Evolutionary conservation across 805 yeast species (phyloP).

Genomic region (Barnettozyma salicaria): DNA sequence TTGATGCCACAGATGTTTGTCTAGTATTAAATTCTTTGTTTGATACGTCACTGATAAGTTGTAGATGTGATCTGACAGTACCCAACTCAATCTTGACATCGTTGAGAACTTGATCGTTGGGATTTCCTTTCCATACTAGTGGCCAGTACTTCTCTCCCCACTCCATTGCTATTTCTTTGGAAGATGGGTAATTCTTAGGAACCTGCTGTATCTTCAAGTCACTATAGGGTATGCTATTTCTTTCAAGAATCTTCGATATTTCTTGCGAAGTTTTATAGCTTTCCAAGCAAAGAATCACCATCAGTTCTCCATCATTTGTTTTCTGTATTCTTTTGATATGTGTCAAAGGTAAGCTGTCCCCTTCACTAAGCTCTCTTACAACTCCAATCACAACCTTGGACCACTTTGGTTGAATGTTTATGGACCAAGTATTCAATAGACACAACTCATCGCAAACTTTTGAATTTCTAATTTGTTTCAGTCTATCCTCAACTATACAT

Average conservation of each 20-base stretch:
- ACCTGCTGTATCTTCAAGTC: constrained; percentile 31
- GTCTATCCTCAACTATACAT: constrained; percentile 39
- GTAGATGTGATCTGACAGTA: constrained; percentile 32
- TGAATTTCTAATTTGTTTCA: constrained; percentile 38
- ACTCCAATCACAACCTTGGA: constrained; percentile 24
- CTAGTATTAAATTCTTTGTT: too few relatives aligned
- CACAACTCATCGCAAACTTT: constrained; percentile 21
- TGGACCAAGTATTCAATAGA: constrained; percentile 41
- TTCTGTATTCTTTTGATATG: constrained; percentile 56
- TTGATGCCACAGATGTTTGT: too few relatives aligned
- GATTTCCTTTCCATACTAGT: constrained; percentile 88
- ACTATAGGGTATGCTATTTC: constrained; percentile 16
- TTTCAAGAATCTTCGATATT: constrained; percentile 21
- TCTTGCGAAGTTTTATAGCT: constrained; percentile 26
- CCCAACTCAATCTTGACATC: constrained; percentile 45
- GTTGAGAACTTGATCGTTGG: constrained; percentile 62
- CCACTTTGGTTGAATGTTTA: constrained; percentile 36
- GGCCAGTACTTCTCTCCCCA: constrained; percentile 86
- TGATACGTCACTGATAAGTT: constrained; percentile 27
- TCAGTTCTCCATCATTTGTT: constrained; percentile 23
- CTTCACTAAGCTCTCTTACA: constrained; percentile 21
- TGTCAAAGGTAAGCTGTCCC: constrained; percentile 26
- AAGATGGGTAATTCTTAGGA: constrained; percentile 61
- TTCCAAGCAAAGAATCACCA: constrained; percentile 40
- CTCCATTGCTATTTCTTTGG: constrained; percentile 54